phyloP scores from a whole-genome alignment of 2,329 filamentous ascomycete genomes.

The Diatrype stigma region DNA sequence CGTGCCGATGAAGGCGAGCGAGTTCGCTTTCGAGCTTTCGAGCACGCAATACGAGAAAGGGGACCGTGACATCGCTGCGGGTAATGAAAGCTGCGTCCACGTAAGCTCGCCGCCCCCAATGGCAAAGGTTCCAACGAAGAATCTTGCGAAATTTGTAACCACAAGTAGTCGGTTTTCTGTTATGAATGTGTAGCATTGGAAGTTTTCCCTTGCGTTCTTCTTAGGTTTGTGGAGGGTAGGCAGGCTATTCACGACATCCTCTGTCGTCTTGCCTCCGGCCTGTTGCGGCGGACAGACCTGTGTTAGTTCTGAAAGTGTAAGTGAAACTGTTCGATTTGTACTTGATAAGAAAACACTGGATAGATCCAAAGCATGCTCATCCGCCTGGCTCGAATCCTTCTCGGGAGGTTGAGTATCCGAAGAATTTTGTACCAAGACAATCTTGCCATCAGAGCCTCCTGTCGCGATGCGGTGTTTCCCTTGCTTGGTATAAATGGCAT shows the following conservation, averaged over 20 bases:
- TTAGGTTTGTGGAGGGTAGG: constrained; percentile 24
- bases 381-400: too few relatives aligned
- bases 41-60: constrained; percentile 46
- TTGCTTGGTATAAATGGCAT: constrained; percentile 37
- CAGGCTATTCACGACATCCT: neutral
- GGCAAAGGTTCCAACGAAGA: constrained; percentile 44
- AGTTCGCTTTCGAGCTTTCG: constrained; percentile 32
- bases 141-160: constrained; percentile 56
- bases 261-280: neutral
- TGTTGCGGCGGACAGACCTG: neutral
- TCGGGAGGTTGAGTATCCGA: neutral
- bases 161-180: constrained; percentile 48
- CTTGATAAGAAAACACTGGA: too few relatives aligned
- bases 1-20: constrained; percentile 44
- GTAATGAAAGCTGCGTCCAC: constrained; percentile 41
- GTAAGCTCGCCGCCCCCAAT: constrained; percentile 9
- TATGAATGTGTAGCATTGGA: constrained; percentile 63
- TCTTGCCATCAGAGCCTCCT: constrained; percentile 79
- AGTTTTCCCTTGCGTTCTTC: constrained; percentile 38
- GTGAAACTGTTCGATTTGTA: neutral
- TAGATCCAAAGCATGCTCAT: too few relatives aligned
- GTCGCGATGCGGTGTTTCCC: constrained; percentile 53
- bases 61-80: constrained; percentile 30
- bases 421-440: constrained; percentile 41
- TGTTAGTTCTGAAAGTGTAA: neutral